Evolutionary conservation across 345 rosid genomes (phyloP).

Genomic region (sweet orange (Citrus sinensis)): DVS_A1.0 CM039164.1:25228001-25228500

Average conservation of each 20-base stretch:
- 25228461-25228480: neutral
- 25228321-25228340: neutral
- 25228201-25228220: constrained; percentile 88
- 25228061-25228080: constrained; percentile 28
- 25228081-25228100: constrained; percentile 23
- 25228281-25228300: neutral
- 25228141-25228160: constrained; percentile 39
- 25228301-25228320: neutral
- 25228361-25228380: neutral
- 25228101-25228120: constrained; percentile 59
- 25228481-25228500: neutral
- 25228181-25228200: constrained; percentile 90
- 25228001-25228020: constrained; percentile 51
- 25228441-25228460: neutral
- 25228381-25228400: neutral
- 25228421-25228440: neutral
- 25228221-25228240: constrained; percentile 70
- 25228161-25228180: constrained; percentile 48
- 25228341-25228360: neutral
- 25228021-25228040: constrained; percentile 54
- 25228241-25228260: neutral
- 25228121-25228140: constrained; percentile 23
- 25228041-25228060: constrained; percentile 12
- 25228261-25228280: neutral
- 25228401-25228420: neutral